Conservation (phyloP, 2,329 filamentous ascomycete genomes). For the Coniochaeta sp. region DNA sequence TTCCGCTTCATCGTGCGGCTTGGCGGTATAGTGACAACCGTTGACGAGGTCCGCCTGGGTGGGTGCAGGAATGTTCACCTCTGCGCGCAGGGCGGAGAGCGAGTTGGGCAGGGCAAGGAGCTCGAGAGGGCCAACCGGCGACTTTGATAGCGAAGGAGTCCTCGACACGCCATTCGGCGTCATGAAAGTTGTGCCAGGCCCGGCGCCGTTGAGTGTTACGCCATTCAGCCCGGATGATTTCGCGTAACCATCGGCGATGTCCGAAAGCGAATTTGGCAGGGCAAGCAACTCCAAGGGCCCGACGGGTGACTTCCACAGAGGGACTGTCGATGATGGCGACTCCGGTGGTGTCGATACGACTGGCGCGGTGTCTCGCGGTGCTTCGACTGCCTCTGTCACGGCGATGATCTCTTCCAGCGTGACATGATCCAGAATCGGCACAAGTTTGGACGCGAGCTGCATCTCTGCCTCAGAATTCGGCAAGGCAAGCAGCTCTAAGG, state of each 20-base stretch:
- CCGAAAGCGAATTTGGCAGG: background rate
- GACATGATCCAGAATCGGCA: background rate
- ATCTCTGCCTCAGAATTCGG: background rate
- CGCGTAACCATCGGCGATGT: background rate
- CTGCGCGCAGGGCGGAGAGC: background rate
- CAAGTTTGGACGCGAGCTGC: background rate
- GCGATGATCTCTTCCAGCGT: background rate
- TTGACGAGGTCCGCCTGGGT: background rate
- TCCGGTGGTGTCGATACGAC: background rate
- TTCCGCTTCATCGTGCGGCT: background rate
- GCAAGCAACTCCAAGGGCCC: background rate
- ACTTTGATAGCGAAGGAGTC: constrained; percentile 1
- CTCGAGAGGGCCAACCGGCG: constrained; percentile 39
- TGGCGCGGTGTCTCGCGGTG: background rate
- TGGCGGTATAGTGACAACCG: background rate
- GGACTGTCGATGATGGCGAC: background rate
- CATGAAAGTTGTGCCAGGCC: background rate
- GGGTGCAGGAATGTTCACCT: background rate
- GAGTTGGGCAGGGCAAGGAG: constrained; percentile 53
- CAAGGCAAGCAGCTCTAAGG: background rate
- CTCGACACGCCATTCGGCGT: background rate
- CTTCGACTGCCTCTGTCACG: background rate
- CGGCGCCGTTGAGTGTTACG: background rate
- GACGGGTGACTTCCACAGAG: background rate
- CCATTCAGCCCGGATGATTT: background rate